phyloP scores from a whole-genome alignment of 2,329 filamentous ascomycete species.

The Dactylella cylindrospora region DNA sequence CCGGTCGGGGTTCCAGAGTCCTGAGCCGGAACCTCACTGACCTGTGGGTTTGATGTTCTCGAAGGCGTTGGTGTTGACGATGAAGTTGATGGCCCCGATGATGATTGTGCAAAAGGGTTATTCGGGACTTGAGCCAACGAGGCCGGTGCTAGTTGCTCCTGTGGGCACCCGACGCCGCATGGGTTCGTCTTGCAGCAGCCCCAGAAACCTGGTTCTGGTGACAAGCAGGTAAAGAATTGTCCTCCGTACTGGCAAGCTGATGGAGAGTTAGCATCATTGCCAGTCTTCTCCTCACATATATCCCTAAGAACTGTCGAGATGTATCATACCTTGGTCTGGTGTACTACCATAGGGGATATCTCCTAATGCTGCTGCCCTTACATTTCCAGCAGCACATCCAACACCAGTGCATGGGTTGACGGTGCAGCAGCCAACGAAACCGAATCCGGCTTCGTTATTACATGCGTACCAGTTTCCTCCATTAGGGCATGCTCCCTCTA shows the following conservation, averaged over 20 bases:
- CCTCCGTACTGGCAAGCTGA: constrained; percentile 33
- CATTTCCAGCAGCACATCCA: constrained; percentile 31
- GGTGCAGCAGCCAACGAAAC: constrained; percentile 41
- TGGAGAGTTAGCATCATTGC: not conserved
- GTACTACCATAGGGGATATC: constrained; percentile 12
- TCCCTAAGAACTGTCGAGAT: too few relatives aligned
- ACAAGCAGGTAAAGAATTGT: constrained; percentile 22
- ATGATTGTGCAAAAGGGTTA: constrained; percentile 14
- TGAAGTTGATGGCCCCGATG: not conserved
- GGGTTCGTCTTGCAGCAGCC: constrained; percentile 35
- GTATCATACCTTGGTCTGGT: constrained; percentile 26
- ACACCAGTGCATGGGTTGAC: constrained; percentile 26
- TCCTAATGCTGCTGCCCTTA: constrained; percentile 25
- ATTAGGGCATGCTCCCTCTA: constrained; percentile 20
- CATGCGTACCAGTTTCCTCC: constrained; percentile 39
- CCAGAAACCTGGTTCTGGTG: constrained; percentile 29
- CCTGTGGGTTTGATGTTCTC: too few relatives aligned
- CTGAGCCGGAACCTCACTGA: too few relatives aligned
- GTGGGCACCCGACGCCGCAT: constrained; percentile 20
- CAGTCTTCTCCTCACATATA: not conserved
- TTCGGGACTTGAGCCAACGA: constrained; percentile 2
- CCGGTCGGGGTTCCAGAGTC: constrained; percentile 12
- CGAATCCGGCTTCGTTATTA: constrained; percentile 5
- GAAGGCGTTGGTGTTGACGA: too few relatives aligned
- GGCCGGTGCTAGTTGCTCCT: constrained; percentile 7